Conservation (phyloP, 345 rosid genomes). For the Moricandia moricandioides region DNA sequence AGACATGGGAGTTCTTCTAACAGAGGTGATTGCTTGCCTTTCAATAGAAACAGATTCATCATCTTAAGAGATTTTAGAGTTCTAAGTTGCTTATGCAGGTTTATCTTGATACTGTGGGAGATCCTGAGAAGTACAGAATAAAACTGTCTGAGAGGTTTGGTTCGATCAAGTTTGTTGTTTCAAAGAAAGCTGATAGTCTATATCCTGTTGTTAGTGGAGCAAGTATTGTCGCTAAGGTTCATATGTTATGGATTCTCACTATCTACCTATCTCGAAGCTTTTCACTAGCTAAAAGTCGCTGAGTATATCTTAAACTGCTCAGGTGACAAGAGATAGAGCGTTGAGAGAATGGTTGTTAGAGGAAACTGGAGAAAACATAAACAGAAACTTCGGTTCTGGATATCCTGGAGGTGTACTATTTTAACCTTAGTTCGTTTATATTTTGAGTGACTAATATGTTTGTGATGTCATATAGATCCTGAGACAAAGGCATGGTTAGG, state of each 20-base stretch:
- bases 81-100: conserved; percentile 44
- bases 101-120: conserved; percentile 92
- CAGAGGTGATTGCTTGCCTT: conserved; percentile 60
- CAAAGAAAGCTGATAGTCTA: conserved; percentile 97
- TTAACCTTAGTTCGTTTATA: too few relatives aligned
- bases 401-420: conserved; percentile 73
- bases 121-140: conserved; percentile 74
- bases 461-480: too few relatives aligned
- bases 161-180: conserved; percentile 76
- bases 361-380: conserved; percentile 71
- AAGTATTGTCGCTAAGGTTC: conserved; percentile 96
- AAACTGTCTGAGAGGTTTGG: conserved; percentile 81
- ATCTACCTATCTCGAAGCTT: background rate
- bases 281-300: background rate
- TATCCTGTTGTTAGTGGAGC: conserved; percentile 97
- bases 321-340: conserved; percentile 95
- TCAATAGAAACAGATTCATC: background rate
- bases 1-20: conserved; percentile 73
- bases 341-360: conserved; percentile 76
- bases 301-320: background rate
- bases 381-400: conserved; percentile 86
- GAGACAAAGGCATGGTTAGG: too few relatives aligned
- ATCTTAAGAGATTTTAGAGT: background rate
- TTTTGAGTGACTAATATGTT: too few relatives aligned
- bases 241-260: conserved; percentile 1